Percentiles rank a stretch among this genome's conserved stretches.
These are phyloP conservation scores for Pichia deserticola DNA, from an alignment of 805 yeast species.

Conservation along the genomic window DNA sequence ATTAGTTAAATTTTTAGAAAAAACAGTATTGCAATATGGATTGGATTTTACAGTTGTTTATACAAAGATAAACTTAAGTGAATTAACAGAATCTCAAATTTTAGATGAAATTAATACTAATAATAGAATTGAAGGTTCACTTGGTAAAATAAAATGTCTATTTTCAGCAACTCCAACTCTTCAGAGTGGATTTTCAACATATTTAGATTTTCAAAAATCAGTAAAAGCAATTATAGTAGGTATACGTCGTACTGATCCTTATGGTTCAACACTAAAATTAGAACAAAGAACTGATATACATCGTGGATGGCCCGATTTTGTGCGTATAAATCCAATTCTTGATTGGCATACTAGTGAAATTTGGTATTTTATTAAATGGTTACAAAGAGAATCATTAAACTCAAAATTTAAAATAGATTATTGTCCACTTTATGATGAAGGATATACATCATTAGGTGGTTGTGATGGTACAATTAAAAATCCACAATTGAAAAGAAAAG, in stretches of 20 bases:
- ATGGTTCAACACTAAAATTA: constrained; percentile 48
- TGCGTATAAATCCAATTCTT: constrained; percentile 79
- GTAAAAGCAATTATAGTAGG: constrained; percentile 82
- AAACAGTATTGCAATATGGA: constrained; percentile 47
- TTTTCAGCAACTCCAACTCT: constrained; percentile 29
- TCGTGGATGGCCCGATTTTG: constrained; percentile 84
- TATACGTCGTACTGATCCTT: constrained; percentile 82
- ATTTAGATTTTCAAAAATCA: constrained; percentile 42
- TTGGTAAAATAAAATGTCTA: constrained; percentile 2
- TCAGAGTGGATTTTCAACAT: constrained; percentile 56
- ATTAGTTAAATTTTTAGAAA: constrained; percentile 55
- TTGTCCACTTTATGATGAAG: constrained; percentile 70
- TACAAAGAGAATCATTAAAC: constrained; percentile 44
- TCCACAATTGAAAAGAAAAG: constrained; percentile 40
- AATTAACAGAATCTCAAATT: not conserved
- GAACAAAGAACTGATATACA: constrained; percentile 76
- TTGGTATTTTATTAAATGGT: constrained; percentile 57
- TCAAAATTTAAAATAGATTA: constrained; percentile 33
- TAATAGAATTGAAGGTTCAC: no score
- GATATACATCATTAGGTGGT: constrained; percentile 90
- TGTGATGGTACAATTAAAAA: constrained; percentile 61
- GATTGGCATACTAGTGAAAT: constrained; percentile 81
- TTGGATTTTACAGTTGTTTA: constrained; percentile 34
- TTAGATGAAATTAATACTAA: not conserved
- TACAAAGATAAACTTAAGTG: not conserved